Base-by-base conservation (phyloP, 805 yeast species). In the Yamadazyma ubonensis region DNA sequence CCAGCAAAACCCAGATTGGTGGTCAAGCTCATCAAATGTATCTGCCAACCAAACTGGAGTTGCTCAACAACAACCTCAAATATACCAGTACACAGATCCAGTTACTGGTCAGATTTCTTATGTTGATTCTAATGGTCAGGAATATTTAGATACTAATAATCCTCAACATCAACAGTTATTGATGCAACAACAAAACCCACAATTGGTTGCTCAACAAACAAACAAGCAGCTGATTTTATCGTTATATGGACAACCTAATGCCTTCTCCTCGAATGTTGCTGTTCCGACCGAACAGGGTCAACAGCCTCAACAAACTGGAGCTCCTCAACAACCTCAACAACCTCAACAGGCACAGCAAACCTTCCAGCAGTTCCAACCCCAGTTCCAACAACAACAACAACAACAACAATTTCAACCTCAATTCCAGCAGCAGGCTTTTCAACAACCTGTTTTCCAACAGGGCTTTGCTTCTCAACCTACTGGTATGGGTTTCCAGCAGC, bases 61-160 rank as follows among this genome's bases (percentile, higher is more conserved):
- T 9, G 6, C 23, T 5, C 38, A 34, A n/a, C 32, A 21, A 10
- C 64, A 45, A 62, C 75, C 58, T 38, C 83, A 67, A 58, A 79
- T 70, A 59, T 83, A 64, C 51, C 91, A 83, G 53, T 84, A 79
- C 54, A 70, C 82, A 15, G 90, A 84, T 50, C 88, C 89, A 2
- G 65, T 73, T 6, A 81, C 88, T 0, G 90, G 91, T 9, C 73
- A 78, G 34, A 60, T 82, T 3, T 71, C 76, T 23, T 84, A 83
- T 50, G 76, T 83, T 25, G 90, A 84, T 52, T 73, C 80, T 8
- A 78, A 75, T 32, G 83, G 83, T 2, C 88, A 83, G 51, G 85
- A 82, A 51, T 75, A 74, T 46, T 53, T 75, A 41, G 78, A 74
- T 51, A 74, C 76, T 7, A 63, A 52, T 43, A 64, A 65, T 38